Evolutionary conservation across 2,329 filamentous ascomycete species (phyloP), one percentile per base, ranked within the genome.

Genomic region (Cladosporium sp.): DNA sequence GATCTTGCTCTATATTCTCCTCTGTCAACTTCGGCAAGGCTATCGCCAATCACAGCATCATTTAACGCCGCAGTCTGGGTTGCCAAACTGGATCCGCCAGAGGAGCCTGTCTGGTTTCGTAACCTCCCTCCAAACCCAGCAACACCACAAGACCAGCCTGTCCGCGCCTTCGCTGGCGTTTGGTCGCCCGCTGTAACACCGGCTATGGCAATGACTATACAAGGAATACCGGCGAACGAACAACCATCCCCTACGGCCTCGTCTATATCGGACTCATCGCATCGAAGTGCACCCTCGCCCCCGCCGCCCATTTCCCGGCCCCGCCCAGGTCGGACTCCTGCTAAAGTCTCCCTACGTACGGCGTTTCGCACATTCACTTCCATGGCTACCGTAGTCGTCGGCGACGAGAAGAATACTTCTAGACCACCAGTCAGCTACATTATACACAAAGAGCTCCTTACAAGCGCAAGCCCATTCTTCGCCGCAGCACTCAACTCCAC

Each of bases 361-460:
- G 60, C 58, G 5, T 68, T 70, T 57, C 64, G 70, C 16, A 68
- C 69, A 43, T 68, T 75, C 56, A 65, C 69, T 41, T 67, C 68
- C 52, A 67, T 74, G 54, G 69, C 70, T 6, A 69, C 66, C 2
- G 56, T 70, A 14, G 37, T 68, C 43, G 65, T 77, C 31, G 74
- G 75, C 22, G 64, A 69, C 37, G 43, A 48, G 18, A 49, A 46
- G 28, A 54, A 58, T 45, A 62, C 61, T 32, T 48, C 45, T 11
- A 53, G 61, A 18, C 63, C 67, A 9, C 57, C 61, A 16, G 70
- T 66, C 4, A 68, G 63, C 13, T 78, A 75, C 59, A 64, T 70
- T 48, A 64, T 79, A 10, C 76, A 78, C 64, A 74, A 72, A 42
- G 70, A 74, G 35, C 69, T 78, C 32, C 67, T 78, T n/a, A 73